These are phyloP conservation scores for Lithospermum erythrorhizon DNA, from an alignment of 257 asterid species.

Conservation along the genomic window DNA sequence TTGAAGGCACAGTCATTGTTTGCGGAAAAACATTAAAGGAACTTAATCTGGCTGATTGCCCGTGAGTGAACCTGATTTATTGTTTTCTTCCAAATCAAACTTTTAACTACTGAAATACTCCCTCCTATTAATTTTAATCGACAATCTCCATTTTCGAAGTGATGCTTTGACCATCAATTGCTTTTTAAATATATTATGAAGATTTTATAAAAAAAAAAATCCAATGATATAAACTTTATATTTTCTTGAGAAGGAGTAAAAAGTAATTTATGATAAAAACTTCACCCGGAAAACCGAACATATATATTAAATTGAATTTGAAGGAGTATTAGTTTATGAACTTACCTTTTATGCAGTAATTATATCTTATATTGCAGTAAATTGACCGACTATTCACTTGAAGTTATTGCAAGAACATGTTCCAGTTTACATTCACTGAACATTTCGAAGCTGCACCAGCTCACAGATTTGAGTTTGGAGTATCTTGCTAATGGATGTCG, in stretches of 20 bases:
- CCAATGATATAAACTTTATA: no score
- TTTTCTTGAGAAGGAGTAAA: no score
- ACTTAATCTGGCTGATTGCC: slow-evolving; percentile 57
- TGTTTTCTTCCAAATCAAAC: slow-evolving; percentile 7
- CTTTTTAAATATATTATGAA: no score
- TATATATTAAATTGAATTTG: no score
- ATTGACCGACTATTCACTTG: slow-evolving; percentile 53
- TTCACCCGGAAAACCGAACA: no score
- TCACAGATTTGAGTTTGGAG: slow-evolving; percentile 65
- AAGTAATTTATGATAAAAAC: no score
- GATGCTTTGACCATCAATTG: no score
- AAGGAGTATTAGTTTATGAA: not conserved
- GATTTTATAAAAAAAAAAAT: no score
- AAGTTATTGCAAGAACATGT: slow-evolving; percentile 45
- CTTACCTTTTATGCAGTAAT: slow-evolving; percentile 2
- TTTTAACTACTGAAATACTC: not conserved
- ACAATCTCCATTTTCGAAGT: no score
- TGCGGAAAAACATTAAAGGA: slow-evolving; percentile 56
- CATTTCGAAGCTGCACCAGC: slow-evolving; percentile 41
- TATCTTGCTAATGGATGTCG: slow-evolving; percentile 67
- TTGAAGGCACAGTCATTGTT: slow-evolving; percentile 22
- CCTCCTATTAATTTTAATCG: no score
- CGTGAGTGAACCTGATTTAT: slow-evolving; percentile 42
- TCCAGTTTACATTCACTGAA: slow-evolving; percentile 45
- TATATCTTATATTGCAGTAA: slow-evolving; percentile 32